These are phyloP conservation scores for Penicillium cinerascens DNA, from an alignment of 495 filamentous ascomycete genomes.

Conservation along the genomic window DNA sequence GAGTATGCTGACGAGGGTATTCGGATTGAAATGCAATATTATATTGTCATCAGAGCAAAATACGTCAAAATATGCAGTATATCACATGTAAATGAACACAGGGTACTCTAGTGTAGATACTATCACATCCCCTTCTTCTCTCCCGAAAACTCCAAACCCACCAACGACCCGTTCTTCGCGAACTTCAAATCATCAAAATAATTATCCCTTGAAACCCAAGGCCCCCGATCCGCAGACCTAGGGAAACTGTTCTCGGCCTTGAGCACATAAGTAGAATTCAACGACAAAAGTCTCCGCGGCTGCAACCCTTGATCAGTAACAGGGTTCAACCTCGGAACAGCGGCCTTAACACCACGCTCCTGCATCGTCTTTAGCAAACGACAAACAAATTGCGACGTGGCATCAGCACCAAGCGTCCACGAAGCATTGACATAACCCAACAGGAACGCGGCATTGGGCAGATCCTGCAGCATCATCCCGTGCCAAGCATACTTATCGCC, in stretches of 20 bases:
- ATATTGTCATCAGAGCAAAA: too few species aligned
- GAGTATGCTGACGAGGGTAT: neutral
- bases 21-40: constrained; percentile 23
- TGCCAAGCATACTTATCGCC: constrained; percentile 37
- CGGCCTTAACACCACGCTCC: neutral
- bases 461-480: constrained; percentile 37
- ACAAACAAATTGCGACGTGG: constrained; percentile 22
- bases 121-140: neutral
- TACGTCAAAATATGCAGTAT: too few species aligned
- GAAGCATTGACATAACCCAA: constrained; percentile 40
- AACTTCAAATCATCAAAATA: constrained; percentile 20
- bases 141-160: neutral
- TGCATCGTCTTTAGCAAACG: constrained; percentile 11
- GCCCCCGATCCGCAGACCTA: neutral
- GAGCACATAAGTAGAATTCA: constrained; percentile 7
- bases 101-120: neutral
- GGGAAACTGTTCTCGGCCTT: neutral
- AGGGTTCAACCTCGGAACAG: neutral
- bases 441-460: constrained; percentile 35
- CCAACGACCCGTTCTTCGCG: constrained; percentile 14
- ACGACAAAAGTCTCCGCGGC: neutral
- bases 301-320: neutral
- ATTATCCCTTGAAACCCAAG: constrained; percentile 2
- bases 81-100: neutral
- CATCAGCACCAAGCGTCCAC: constrained; percentile 44